These are phyloP conservation scores for Salvia sclarea DNA, from an alignment of 305 asterid species.

Conservation along the genomic window DNA sequence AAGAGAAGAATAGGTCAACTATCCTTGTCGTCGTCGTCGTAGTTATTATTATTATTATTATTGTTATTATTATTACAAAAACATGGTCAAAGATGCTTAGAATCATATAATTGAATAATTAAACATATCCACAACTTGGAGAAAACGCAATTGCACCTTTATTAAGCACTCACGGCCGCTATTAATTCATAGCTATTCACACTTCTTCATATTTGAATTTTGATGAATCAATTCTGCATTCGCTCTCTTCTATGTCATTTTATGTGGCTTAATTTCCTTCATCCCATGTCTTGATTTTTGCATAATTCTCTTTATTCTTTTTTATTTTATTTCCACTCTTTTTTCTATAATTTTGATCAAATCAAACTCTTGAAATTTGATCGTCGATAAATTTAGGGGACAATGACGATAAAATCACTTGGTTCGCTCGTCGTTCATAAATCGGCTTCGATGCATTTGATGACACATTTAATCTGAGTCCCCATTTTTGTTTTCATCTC, in stretches of 20 bases:
- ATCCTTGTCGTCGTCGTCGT: no score
- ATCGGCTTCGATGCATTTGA: slow-evolving; percentile 28
- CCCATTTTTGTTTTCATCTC: background rate
- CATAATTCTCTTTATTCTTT: background rate
- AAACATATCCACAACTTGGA: background rate
- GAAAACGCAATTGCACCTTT: background rate
- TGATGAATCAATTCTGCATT: no score
- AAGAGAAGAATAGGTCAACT: no score
- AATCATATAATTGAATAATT: background rate
- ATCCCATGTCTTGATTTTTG: background rate
- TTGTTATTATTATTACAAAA: no score
- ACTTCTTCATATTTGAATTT: no score
- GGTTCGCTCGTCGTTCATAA: slow-evolving; percentile 41
- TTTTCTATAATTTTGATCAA: background rate
- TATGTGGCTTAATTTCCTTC: background rate
- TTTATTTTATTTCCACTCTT: no score
- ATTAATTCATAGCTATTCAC: no score
- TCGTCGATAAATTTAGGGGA: background rate
- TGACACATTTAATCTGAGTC: slow-evolving; percentile 26
- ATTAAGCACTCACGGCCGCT: background rate
- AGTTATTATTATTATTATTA: no score
- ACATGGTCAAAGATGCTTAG: background rate
- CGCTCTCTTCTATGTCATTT: no score
- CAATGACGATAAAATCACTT: slow-evolving; percentile 24
- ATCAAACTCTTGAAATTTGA: background rate